phyloP scores from a whole-genome alignment of 2,329 filamentous ascomycete genomes.

The Bimuria novae-zelandiae region DNA sequence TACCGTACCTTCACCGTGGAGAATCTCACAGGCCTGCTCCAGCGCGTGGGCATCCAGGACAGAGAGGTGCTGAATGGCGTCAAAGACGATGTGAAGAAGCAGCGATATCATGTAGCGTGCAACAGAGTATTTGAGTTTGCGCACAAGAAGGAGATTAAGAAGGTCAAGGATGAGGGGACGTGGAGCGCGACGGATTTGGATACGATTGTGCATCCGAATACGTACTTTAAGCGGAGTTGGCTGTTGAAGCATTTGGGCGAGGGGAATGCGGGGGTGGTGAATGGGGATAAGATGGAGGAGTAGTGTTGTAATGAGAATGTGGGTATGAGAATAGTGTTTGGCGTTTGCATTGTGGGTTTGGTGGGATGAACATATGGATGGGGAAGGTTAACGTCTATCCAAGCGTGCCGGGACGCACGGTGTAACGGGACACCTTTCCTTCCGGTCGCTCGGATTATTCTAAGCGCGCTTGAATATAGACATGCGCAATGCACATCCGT shows the following conservation, averaged over 20 bases:
- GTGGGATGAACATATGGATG: too few species aligned
- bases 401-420: too few species aligned
- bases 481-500: slow-evolving; percentile 9
- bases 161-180: slow-evolving; percentile 54
- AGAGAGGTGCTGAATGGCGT: slow-evolving; percentile 77
- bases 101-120: slow-evolving; percentile 92
- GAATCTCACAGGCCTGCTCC: slow-evolving; percentile 77
- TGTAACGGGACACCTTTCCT: slow-evolving; percentile 1
- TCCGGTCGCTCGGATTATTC: not conserved
- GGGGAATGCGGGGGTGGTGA: slow-evolving; percentile 42
- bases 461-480: slow-evolving; percentile 8
- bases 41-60: slow-evolving; percentile 79
- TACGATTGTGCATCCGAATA: slow-evolving; percentile 96
- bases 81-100: slow-evolving; percentile 84
- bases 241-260: slow-evolving; percentile 77
- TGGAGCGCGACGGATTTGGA: slow-evolving; percentile 74
- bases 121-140: slow-evolving; percentile 91
- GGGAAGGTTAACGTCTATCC: too few species aligned
- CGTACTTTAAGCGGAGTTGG: slow-evolving; percentile 96
- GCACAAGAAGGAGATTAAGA: slow-evolving; percentile 66
- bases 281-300: slow-evolving; percentile 42
- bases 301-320: slow-evolving; percentile 13
- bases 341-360: too few species aligned
- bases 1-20: slow-evolving; percentile 91
- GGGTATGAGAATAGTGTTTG: slow-evolving; percentile 1